These are phyloP conservation scores for Emericellopsis cladophorae DNA, from an alignment of 2,329 filamentous ascomycete species.

Conservation along the genomic window DNA sequence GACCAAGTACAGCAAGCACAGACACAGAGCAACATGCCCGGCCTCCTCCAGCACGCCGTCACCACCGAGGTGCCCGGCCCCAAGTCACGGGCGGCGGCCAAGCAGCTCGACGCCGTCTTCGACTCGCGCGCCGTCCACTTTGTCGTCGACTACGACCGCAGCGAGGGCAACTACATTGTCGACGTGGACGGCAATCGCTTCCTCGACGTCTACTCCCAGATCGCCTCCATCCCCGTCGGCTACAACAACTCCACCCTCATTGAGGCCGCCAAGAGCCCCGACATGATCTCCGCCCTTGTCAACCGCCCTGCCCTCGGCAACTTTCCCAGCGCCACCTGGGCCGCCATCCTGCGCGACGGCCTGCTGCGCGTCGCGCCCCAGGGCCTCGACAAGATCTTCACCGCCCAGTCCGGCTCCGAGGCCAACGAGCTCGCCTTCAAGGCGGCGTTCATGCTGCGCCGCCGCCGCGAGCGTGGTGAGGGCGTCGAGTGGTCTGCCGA, in stretches of 20 bases:
- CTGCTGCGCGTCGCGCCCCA: conserved; percentile 60
- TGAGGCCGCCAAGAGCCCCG: conserved; percentile 50
- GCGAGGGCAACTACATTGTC: conserved; percentile 37
- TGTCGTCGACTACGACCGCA: conserved; percentile 38
- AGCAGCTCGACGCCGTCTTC: conserved; percentile 33
- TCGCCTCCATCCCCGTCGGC: conserved; percentile 72
- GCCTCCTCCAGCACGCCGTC: conserved; percentile 18
- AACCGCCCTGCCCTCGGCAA: conserved; percentile 72
- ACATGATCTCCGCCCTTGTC: conserved; percentile 63
- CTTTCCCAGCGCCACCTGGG: conserved; percentile 69
- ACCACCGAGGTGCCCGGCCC: conserved; percentile 25
- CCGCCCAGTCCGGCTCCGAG: conserved; percentile 65
- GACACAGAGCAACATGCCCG: conserved; percentile 14
- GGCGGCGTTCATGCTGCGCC: conserved; percentile 73
- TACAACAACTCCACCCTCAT: conserved; percentile 67
- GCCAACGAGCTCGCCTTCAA: conserved; percentile 82
- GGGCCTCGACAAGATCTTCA: conserved; percentile 69
- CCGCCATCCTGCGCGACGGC: conserved; percentile 56
- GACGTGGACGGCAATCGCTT: conserved; percentile 36
- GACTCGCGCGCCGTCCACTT: conserved; percentile 39
- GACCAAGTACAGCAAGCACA: background rate
- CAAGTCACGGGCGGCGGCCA: conserved; percentile 21
- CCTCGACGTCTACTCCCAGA: conserved; percentile 57
- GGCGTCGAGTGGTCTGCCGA: conserved; percentile 58
- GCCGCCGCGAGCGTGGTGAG: conserved; percentile 57